These are phyloP conservation scores for Thelephora ganbajun DNA, from an alignment of 768 basidiomycete genomes.

Conservation along the genomic window DNA sequence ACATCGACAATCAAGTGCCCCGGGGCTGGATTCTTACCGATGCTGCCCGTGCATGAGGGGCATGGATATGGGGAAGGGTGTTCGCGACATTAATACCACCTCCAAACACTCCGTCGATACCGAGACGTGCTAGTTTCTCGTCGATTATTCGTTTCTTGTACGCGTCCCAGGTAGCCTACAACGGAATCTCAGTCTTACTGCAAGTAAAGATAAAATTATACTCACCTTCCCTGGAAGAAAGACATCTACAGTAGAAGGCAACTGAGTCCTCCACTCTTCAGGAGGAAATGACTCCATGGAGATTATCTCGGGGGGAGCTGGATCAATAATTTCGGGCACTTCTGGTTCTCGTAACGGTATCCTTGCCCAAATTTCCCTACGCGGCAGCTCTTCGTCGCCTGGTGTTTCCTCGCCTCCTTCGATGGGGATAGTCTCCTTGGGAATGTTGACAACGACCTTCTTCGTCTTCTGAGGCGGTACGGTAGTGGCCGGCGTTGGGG, in stretches of 20 bases:
- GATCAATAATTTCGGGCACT: conserved; percentile 16
- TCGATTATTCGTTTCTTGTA: conserved; percentile 64
- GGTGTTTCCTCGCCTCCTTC: conserved; percentile 17
- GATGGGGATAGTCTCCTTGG: conserved; percentile 41
- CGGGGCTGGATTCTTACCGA: conserved; percentile 41
- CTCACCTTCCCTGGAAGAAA: conserved; percentile 72
- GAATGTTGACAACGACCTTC: conserved; percentile 59
- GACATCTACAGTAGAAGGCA: conserved; percentile 65
- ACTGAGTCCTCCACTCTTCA: conserved; percentile 39
- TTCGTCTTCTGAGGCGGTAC: conserved; percentile 32
- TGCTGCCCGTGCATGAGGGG: conserved; percentile 70
- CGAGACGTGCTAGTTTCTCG: conserved; percentile 67
- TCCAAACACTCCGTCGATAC: conserved; percentile 51
- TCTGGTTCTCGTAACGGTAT: conserved; percentile 30
- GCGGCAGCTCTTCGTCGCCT: conserved; percentile 18
- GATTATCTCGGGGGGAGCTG: conserved; percentile 19
- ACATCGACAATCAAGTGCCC: not conserved
- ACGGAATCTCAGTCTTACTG: not conserved
- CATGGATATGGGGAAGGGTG: conserved; percentile 45
- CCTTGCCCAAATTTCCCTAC: conserved; percentile 45
- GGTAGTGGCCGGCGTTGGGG: conserved; percentile 14
- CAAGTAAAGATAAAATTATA: conserved; percentile 3
- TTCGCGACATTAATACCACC: conserved; percentile 22
- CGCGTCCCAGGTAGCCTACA: conserved; percentile 59
- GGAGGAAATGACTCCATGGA: conserved; percentile 49